Percentiles rank a stretch among this genome's conserved stretches.
Evolutionary conservation across 768 basidiomycete genomes (phyloP).

Genomic region (Asterophora lycoperdoides): DNA sequence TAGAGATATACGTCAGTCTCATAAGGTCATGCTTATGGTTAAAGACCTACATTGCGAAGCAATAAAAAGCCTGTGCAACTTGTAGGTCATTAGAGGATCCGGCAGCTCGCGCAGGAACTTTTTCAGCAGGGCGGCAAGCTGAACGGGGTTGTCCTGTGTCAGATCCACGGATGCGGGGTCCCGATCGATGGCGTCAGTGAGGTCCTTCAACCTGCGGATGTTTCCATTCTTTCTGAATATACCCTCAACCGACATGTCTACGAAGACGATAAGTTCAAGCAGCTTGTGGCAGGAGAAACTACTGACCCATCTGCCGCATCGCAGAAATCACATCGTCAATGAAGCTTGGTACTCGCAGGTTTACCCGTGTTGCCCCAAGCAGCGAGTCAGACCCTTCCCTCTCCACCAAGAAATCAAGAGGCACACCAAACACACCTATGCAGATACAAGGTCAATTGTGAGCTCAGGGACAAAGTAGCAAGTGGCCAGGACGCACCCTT

Average conservation of each 20-base stretch:
- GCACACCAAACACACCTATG: conserved; percentile 88
- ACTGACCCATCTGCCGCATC: conserved; percentile 97
- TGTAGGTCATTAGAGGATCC: conserved; percentile 93
- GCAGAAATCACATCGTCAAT: conserved; percentile 98
- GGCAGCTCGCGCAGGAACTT: conserved; percentile 96
- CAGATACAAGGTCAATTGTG: not conserved
- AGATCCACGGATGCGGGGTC: conserved; percentile 90
- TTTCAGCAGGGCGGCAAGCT: conserved; percentile 94
- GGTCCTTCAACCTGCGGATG: conserved; percentile 86
- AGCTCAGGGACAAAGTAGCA: not conserved
- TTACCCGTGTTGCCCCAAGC: conserved; percentile 80
- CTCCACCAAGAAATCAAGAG: conserved; percentile 89
- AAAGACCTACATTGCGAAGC: conserved; percentile 75
- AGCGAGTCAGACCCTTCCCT: conserved; percentile 94
- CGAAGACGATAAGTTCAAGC: conserved; percentile 3
- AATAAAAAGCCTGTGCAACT: conserved; percentile 84
- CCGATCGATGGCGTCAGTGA: conserved; percentile 91
- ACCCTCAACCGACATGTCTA: conserved; percentile 98
- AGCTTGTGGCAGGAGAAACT: not conserved
- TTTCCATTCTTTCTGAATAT: conserved; percentile 99
- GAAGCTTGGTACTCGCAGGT: conserved; percentile 91
- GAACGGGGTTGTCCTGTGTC: conserved; percentile 92
- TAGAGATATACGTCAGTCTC: not conserved
- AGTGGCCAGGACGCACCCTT: conserved; percentile 48
- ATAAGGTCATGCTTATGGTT: not conserved